Conservation (phyloP, 2,329 filamentous ascomycete species). For the Colletotrichum camelliae region DNA sequence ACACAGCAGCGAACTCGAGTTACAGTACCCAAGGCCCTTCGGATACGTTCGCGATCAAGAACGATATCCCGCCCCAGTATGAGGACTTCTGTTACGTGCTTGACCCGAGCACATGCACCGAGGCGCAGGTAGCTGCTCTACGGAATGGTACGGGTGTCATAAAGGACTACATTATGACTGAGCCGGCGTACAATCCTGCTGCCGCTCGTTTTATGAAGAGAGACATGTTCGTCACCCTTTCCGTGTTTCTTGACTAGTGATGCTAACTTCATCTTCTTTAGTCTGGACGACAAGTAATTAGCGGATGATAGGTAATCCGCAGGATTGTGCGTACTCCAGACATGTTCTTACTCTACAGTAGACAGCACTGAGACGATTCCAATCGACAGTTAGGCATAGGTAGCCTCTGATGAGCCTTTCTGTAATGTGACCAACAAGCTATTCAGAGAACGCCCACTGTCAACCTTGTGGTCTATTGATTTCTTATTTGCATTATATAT, state of each 20-base stretch:
- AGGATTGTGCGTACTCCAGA: neutral
- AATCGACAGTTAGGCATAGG: neutral
- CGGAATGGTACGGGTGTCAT: constrained; percentile 55
- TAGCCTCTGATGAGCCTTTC: no score
- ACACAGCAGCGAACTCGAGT: constrained; percentile 18
- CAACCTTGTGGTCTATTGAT: no score
- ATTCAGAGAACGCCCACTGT: no score
- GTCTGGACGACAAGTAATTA: neutral
- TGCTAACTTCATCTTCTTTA: neutral
- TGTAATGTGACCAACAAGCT: no score
- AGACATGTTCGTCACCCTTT: neutral
- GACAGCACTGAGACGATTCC: neutral
- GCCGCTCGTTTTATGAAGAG: neutral
- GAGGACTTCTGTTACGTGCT: constrained; percentile 29
- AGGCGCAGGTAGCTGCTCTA: constrained; percentile 58
- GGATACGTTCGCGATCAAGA: constrained; percentile 23
- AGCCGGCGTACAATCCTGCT: neutral
- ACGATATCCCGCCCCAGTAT: constrained; percentile 25
- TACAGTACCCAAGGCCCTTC: constrained; percentile 26
- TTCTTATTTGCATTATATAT: no score
- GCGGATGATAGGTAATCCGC: neutral
- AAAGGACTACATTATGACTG: constrained; percentile 32
- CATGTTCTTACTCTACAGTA: neutral
- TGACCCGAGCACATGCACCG: constrained; percentile 34
- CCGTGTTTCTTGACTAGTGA: neutral